These are phyloP conservation scores for Apostasia shenzhenica DNA, from an alignment of 106 monocot species.

Conservation along the genomic window DNA sequence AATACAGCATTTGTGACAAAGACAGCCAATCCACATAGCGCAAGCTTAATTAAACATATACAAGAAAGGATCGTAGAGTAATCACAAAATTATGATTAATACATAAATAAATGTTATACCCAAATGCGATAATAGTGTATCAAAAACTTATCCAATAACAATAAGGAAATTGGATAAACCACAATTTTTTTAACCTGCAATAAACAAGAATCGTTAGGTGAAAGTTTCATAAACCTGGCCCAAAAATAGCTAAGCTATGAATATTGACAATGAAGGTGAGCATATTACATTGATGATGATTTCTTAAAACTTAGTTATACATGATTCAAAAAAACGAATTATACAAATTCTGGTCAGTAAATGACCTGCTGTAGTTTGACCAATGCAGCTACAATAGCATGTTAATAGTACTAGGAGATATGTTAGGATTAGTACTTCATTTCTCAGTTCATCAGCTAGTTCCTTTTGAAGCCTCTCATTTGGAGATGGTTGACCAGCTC, in stretches of 20 bases:
- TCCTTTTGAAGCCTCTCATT: constrained; percentile 56
- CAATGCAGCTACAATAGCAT: neutral
- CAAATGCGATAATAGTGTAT: neutral
- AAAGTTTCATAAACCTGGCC: too few relatives aligned
- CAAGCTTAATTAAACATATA: neutral
- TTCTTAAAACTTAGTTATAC: neutral
- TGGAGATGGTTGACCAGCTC: constrained; percentile 48
- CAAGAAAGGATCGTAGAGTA: neutral
- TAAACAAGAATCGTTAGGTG: too few relatives aligned
- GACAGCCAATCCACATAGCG: neutral
- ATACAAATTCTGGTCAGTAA: neutral
- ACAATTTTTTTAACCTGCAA: neutral
- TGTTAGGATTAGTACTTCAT: constrained; percentile 29
- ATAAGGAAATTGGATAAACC: neutral
- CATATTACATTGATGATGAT: too few relatives aligned
- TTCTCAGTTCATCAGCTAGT: constrained; percentile 68
- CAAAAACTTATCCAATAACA: neutral
- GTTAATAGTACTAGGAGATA: neutral
- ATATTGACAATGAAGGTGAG: neutral
- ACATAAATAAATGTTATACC: neutral
- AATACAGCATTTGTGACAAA: neutral
- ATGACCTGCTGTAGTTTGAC: neutral
- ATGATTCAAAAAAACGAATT: neutral
- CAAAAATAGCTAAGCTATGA: neutral
- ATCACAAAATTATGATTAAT: neutral